Base-by-base conservation (phyloP, 2,329 filamentous ascomycete species). In the Blastomyces percursus region DNA sequence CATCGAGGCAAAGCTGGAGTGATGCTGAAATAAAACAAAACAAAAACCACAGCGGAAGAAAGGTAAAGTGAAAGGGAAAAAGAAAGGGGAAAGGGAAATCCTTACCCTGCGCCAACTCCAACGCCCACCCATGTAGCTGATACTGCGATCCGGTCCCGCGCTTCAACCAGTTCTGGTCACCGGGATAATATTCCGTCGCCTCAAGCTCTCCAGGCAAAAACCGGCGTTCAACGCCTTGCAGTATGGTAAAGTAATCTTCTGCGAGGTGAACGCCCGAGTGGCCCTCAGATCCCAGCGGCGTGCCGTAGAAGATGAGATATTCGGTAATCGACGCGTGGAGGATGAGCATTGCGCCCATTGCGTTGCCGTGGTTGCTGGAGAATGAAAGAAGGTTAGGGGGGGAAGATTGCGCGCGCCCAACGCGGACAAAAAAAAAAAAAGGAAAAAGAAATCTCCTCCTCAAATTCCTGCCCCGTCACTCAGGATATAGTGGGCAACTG, bases 211-310 rank as follows among this genome's bases (percentile, higher is more conserved):
- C 87, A 1, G 86, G 84, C 4, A 84, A 81, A 79, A 91, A 92
- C 67, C 90, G 88, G 69, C 84, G 81, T 77, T 96, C 86, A 69
- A 86, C 85, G 69, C 91, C 91, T 42, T 80, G 80, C 40, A 96
- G 81, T 80, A 96, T 96, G 81, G 92, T 85, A 82, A 96, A 96
- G 81, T 94, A 96, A 80, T 96, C 91, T 77, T 96, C 89, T 19
- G 91, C 91, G 14, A 90, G 93, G 81, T 96, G 91, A 59, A 91
- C 88, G 66, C 91, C 91, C 1, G 85, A 85, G 81, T 96, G 91
- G 65, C 91, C 91, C 77, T 95, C 91, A 14, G 91, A 96, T 69
- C 91, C 91, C 68, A 92, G 77, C 11, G 89, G 82, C 1, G 89
- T 90, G 62, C 64, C 90, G 74, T 94, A 95, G 77, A 95, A 86